A percentile compares a stretch with the other conserved stretches of the same genome.
Evolutionary conservation across 768 basidiomycete genomes (phyloP).

Genomic region (Tricholoma hemisulphureum): DNA sequence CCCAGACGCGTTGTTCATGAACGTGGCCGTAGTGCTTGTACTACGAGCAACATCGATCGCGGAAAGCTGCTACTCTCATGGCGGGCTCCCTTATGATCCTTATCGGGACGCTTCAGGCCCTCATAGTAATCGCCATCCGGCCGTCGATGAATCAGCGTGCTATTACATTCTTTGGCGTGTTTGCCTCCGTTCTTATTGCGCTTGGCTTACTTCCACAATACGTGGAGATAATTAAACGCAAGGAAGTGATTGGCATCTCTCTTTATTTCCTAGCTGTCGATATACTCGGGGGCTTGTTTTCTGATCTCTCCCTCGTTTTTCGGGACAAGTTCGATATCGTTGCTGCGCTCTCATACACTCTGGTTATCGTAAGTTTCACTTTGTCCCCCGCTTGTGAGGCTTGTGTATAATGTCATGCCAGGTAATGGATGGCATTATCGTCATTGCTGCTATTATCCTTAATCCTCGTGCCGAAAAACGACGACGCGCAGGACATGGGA

Average conservation of each 20-base stretch:
- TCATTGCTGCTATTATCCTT: conserved; percentile 60
- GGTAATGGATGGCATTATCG: conserved; percentile 61
- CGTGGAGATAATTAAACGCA: conserved; percentile 67
- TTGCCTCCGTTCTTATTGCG: conserved; percentile 57
- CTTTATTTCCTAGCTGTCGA: conserved; percentile 70
- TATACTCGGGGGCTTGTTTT: conserved; percentile 68
- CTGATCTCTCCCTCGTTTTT: conserved; percentile 66
- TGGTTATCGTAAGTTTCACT: conserved; percentile 52
- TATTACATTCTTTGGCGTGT: conserved; percentile 60
- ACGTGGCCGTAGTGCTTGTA: conserved; percentile 55
- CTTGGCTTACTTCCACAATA: conserved; percentile 60
- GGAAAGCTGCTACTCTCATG: conserved; percentile 31
- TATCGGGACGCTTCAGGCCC: conserved; percentile 57
- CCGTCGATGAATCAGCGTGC: conserved; percentile 37
- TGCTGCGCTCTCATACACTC: conserved; percentile 59
- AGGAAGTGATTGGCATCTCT: conserved; percentile 67
- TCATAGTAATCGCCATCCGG: conserved; percentile 57
- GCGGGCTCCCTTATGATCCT: conserved; percentile 39
- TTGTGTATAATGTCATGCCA: conserved; percentile 18
- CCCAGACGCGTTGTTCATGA: conserved; percentile 3
- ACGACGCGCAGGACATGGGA: conserved; percentile 21
- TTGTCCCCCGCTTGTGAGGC: neutral
- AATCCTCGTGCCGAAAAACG: conserved; percentile 55
- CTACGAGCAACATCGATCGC: conserved; percentile 51
- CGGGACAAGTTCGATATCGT: conserved; percentile 60